phyloP scores from a whole-genome alignment of 176 grass and related monocot species.

The Olyra latifolia region DNA sequence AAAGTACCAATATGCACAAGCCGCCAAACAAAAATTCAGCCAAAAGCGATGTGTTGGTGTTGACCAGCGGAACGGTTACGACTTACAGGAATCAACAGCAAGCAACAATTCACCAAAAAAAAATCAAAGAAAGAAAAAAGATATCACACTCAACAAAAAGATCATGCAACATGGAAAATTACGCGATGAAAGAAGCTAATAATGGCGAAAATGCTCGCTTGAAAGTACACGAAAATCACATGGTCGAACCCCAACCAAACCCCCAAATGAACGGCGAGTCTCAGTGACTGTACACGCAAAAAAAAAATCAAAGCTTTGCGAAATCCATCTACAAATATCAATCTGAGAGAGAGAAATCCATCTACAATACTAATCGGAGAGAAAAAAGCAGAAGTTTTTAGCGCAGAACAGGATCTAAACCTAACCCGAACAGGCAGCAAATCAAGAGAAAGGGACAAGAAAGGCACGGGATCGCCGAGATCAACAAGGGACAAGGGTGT shows the following conservation, averaged over 20 bases:
- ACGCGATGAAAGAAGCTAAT: neutral
- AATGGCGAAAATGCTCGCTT: neutral
- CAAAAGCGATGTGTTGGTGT: neutral
- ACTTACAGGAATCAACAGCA: neutral
- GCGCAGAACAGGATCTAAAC: neutral
- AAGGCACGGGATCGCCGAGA: neutral
- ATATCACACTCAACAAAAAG: conserved; percentile 13
- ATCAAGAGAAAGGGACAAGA: neutral
- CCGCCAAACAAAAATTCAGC: neutral
- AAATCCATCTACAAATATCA: neutral
- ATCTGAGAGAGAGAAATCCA: too few species aligned
- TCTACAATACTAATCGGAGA: neutral
- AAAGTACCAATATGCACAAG: conserved; percentile 3
- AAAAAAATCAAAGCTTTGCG: neutral
- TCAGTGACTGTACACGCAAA: neutral
- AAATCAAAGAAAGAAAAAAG: neutral
- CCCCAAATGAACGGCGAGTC: neutral
- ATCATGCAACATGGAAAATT: neutral
- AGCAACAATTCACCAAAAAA: neutral
- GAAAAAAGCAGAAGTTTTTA: neutral
- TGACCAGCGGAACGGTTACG: neutral
- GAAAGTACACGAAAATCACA: neutral
- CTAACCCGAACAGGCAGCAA: neutral
- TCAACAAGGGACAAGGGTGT: neutral
- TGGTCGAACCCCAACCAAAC: neutral